Evolutionary conservation across 1,284 basidiomycete genomes (phyloP).

Genomic region (Cryptococcus sp.): DNA sequence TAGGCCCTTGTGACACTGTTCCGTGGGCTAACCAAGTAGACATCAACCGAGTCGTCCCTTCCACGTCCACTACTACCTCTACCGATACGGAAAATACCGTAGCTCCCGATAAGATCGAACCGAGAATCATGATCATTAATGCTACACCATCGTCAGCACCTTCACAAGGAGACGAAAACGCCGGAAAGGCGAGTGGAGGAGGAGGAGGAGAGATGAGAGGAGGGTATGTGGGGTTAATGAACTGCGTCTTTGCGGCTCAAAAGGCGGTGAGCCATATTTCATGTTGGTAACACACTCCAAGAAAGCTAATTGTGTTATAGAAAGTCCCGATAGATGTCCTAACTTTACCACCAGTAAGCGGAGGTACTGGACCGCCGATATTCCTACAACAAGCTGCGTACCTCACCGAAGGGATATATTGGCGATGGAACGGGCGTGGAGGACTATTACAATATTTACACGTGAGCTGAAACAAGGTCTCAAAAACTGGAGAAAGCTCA

Average conservation of each 20-base stretch:
- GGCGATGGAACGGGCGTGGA: conserved; percentile 63
- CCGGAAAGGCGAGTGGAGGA: conserved; percentile 50
- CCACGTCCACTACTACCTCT: conserved; percentile 9
- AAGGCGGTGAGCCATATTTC: conserved; percentile 63
- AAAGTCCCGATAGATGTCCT: conserved; percentile 95
- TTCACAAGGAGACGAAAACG: conserved; percentile 6
- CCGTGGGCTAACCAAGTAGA: conserved; percentile 53
- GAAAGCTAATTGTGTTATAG: conserved; percentile 48
- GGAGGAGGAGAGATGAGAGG: conserved; percentile 34
- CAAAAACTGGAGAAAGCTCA: too few species aligned
- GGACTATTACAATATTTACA: conserved; percentile 83
- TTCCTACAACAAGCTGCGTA: conserved; percentile 97
- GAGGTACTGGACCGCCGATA: conserved; percentile 64
- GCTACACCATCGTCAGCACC: conserved; percentile 61
- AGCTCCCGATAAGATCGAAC: conserved; percentile 57
- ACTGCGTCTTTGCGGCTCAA: conserved; percentile 97
- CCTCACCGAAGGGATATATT: conserved; percentile 90
- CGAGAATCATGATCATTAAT: conserved; percentile 84
- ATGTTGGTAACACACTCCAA: background rate
- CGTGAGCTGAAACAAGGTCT: conserved; percentile 58
- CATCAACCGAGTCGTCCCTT: conserved; percentile 68
- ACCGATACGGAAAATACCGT: conserved; percentile 29
- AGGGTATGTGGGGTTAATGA: conserved; percentile 86
- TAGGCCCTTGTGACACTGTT: conserved; percentile 3
- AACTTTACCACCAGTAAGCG: conserved; percentile 68